Percentiles rank a stretch among this genome's conserved stretches.
These are phyloP conservation scores for Rhododendron williamsianum DNA, from an alignment of 148 eudicot genomes.

Conservation along the genomic window DNA sequence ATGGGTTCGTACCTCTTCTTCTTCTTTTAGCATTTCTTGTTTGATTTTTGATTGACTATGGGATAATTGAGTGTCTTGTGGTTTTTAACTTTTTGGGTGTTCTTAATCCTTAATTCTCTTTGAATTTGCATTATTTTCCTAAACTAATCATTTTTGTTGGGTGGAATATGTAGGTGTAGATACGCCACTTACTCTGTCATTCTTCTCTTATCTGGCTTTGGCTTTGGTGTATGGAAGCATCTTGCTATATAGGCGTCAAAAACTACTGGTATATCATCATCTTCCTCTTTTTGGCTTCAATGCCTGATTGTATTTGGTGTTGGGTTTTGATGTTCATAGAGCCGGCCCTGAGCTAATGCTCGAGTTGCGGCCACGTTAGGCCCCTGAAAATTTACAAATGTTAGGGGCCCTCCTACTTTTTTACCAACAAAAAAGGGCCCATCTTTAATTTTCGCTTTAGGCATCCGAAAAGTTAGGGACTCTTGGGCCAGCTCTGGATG, in stretches of 20 bases:
- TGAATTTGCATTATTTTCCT: not conserved
- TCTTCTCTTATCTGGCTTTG: constrained; percentile 55
- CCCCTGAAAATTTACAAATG: no score
- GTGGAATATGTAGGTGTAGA: constrained; percentile 50
- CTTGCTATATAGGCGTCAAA: constrained; percentile 57
- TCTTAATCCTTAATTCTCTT: not conserved
- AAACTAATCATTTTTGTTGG: not conserved
- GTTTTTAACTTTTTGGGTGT: not conserved
- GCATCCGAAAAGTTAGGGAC: no score
- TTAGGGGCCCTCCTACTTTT: no score
- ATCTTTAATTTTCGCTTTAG: no score
- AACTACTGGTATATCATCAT: constrained; percentile 39
- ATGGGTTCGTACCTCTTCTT: not conserved
- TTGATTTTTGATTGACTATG: not conserved
- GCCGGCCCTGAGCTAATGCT: no score
- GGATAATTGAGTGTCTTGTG: not conserved
- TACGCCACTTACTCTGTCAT: constrained; percentile 71
- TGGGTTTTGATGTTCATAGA: not conserved
- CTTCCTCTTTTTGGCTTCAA: not conserved
- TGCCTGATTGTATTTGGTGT: not conserved
- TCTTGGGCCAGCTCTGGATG: no score
- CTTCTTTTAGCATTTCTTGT: not conserved
- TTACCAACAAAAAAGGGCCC: no score
- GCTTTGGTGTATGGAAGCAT: constrained; percentile 74
- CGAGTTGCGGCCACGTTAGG: not conserved